Evolutionary conservation across 257 asterid species (phyloP), one percentile per base, ranked within the genome.

Genomic region (Asclepias syriaca): DNA sequence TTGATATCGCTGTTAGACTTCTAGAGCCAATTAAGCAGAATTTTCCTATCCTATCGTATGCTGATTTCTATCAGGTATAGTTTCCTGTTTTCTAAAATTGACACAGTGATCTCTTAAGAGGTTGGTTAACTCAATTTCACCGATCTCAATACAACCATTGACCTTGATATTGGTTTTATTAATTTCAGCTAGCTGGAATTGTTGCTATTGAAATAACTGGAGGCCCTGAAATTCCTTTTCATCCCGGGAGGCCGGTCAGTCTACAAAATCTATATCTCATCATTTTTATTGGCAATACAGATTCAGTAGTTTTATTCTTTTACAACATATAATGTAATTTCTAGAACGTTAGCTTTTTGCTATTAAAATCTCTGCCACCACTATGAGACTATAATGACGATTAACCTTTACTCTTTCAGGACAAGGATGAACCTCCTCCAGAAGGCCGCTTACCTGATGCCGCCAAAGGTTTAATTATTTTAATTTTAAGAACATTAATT

Each of bases 131-230:
- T 66, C 13, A 5, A 1, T 10, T 4, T 18, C 50, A 1, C 1
- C 7, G 18, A 51, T 68, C 46, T 54, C 11, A 3, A 22, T 1
- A 40, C 19, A 21, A 10, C 22, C 5, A n/a, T 34, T 21, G 39
- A 8, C 48, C 34, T 66, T 14, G 27, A 5, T 24, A 7, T 61
- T 13, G 50, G 12, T 21, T 18, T 40, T 65, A 48, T 34, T 0
- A 53, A 74, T 72, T 75, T 75, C 16, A 89, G 96, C 74, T 92
- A 74, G 98, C 92, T 72, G 98, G 96, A 74, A 83, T 87, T 72
- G 98, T 92, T 70, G 98, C 96, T 50, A 96, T 94, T 69, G 97
- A 94, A 83, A 80, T 94, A 19, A 89, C 98, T 9, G 98, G 98
- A 29, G 98, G 96, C 65, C 98, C 98, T 22, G 98, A 92, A 22